A percentile compares a stretch with the other conserved stretches of the same genome.
Conservation (phyloP, 2,329 filamentous ascomycete genomes). For the Pseudogymnoascus sp. region DNA sequence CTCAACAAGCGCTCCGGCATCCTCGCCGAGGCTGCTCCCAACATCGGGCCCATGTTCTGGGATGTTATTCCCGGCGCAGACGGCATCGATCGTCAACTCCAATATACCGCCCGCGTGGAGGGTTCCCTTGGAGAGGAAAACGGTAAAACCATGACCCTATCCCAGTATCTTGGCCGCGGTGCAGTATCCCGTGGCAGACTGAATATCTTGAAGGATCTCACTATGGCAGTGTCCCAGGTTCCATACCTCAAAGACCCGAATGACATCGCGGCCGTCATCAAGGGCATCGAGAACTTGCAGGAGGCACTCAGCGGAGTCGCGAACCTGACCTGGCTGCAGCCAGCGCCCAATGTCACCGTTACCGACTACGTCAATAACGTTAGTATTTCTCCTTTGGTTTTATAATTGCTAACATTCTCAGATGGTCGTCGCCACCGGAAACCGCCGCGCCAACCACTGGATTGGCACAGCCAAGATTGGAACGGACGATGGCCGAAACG, state of each 20-base stretch:
- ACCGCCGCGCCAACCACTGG: slow-evolving; percentile 41
- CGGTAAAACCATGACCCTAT: slow-evolving; percentile 33
- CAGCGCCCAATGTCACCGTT: slow-evolving; percentile 42
- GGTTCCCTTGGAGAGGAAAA: slow-evolving; percentile 25
- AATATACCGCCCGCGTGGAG: slow-evolving; percentile 59
- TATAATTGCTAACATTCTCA: slow-evolving; percentile 10
- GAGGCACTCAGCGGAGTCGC: slow-evolving; percentile 44
- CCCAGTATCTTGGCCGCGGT: slow-evolving; percentile 57
- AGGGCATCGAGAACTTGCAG: slow-evolving; percentile 53
- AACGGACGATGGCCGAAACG: slow-evolving; percentile 42
- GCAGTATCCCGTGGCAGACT: slow-evolving; percentile 51
- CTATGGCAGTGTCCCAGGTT: slow-evolving; percentile 49
- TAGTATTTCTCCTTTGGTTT: slow-evolving; percentile 17
- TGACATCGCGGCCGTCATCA: slow-evolving; percentile 54
- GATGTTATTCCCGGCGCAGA: slow-evolving; percentile 50
- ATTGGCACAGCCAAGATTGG: slow-evolving; percentile 54
- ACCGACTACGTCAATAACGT: slow-evolving; percentile 48
- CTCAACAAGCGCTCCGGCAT: slow-evolving; percentile 47
- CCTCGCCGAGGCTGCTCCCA: slow-evolving; percentile 55
- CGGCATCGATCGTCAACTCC: slow-evolving; percentile 54
- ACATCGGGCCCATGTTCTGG: slow-evolving; percentile 56
- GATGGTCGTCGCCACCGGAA: slow-evolving; percentile 25
- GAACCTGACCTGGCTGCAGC: slow-evolving; percentile 47
- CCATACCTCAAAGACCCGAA: slow-evolving; percentile 49
- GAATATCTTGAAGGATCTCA: slow-evolving; percentile 49